Base-by-base conservation (phyloP, 495 filamentous ascomycete species). In the Penicillium robsamsonii region DNA sequence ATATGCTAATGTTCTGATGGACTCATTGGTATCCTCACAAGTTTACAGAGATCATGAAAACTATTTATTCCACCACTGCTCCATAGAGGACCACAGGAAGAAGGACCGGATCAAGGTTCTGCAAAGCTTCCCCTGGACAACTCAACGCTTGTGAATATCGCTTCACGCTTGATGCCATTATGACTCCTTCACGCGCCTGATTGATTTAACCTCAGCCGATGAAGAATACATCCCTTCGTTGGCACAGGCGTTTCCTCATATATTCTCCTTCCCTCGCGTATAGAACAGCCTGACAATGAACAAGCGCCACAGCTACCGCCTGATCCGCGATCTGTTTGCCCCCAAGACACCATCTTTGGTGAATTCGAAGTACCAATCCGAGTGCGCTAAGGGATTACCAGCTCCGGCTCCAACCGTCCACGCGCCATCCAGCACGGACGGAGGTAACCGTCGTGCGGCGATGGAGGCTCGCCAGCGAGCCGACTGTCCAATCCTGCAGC, bases 11-110 rank as follows among this genome's bases (percentile, higher is more conserved):
- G n/a, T 11, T 17, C 20, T 11, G 12, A 15, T 61, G 90, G 94
- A 99, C 71, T 97, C 94, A 20, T 83, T 99, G 55, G 95, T 99
- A 58, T 97, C 95, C 46, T 96, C 91, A 24, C 92, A 96, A 68
- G 91, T 97, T 57, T 99, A 99, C 71, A n/a, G 94, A 99, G 79
- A 97, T 99, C 68, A 87, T 99, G 63, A 91, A 96, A 70, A 97
- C 90, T 2, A 96, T 97, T 54, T 99, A 99, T 73, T 79, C 79
- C 15, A 77, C 80, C 20, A 87, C 85, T 49, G 91, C 89, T 29
- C 84, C n/a, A n/a, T n/a, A 91, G 30, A 85, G 92, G 56, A 81
- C 87, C 29, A 76, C 75, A n/a, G 37, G 75, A 78, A 67, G 88
- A 92, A 53, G 83, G 87, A 41, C 91, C 91, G 94, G 43, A 82